phyloP scores from a whole-genome alignment of 768 basidiomycete genomes.

The Stropharia rugosoannulata region DNA sequence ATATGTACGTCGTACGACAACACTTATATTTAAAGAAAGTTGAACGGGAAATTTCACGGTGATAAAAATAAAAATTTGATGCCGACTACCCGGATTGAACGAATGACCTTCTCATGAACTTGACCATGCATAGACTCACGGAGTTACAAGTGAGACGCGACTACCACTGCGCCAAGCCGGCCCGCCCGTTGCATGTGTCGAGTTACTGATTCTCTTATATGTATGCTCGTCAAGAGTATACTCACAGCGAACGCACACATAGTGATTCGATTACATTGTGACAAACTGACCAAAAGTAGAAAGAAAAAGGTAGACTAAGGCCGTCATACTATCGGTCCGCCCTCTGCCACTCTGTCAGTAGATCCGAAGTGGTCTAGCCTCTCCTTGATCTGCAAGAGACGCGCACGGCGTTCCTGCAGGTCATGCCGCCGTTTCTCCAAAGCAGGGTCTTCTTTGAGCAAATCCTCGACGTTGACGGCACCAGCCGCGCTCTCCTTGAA shows the following conservation, averaged over 20 bases:
- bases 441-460: slow-evolving; percentile 41
- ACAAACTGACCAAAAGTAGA: too few relatives aligned
- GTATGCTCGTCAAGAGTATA: too few relatives aligned
- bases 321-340: too few relatives aligned
- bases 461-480: slow-evolving; percentile 18
- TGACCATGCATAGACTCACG: neutral
- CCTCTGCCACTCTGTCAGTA: neutral
- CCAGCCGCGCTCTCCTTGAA: slow-evolving; percentile 13
- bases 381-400: slow-evolving; percentile 32
- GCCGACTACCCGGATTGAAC: slow-evolving; percentile 9
- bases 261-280: too few relatives aligned
- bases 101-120: slow-evolving; percentile 7
- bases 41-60: too few relatives aligned
- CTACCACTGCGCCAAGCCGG: slow-evolving; percentile 10
- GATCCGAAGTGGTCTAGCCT: slow-evolving; percentile 24
- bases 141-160: slow-evolving; percentile 8
- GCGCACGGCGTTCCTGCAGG: slow-evolving; percentile 23
- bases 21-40: too few relatives aligned
- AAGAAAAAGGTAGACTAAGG: too few relatives aligned
- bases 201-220: too few relatives aligned
- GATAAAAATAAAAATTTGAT: neutral
- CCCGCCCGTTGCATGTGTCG: neutral
- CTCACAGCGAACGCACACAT: too few relatives aligned
- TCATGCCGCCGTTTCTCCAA: slow-evolving; percentile 27
- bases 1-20: too few relatives aligned